Evolutionary conservation across 768 basidiomycete species (phyloP).

Genomic region (Lepiota venenata): DNA sequence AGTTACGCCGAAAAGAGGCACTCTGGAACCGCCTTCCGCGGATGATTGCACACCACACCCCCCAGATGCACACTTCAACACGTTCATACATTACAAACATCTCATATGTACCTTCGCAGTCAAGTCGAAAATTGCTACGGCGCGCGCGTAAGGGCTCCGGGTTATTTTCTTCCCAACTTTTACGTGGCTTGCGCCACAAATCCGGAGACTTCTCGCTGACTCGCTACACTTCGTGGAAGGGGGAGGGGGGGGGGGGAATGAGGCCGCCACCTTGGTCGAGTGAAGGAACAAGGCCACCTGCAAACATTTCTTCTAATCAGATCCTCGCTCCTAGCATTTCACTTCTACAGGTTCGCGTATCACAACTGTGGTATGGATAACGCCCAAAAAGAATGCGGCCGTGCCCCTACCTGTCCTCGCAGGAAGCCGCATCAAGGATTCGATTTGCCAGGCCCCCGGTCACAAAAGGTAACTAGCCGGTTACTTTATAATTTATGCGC

Average conservation of each 20-base stretch:
- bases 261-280: slow-evolving; percentile 27
- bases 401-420: slow-evolving; percentile 6
- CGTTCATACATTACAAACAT: slow-evolving; percentile 31
- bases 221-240: slow-evolving; percentile 19
- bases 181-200: slow-evolving; percentile 46
- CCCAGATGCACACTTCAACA: slow-evolving; percentile 27
- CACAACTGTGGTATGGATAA: not conserved
- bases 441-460: slow-evolving; percentile 3
- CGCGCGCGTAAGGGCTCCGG: slow-evolving; percentile 22
- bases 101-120: slow-evolving; percentile 21
- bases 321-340: slow-evolving; percentile 17
- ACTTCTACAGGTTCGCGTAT: slow-evolving; percentile 16
- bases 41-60: slow-evolving; percentile 37
- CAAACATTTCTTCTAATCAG: slow-evolving; percentile 24
- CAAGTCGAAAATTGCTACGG: slow-evolving; percentile 26
- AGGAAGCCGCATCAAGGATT: not conserved
- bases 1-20: slow-evolving; percentile 32
- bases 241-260: slow-evolving; percentile 22
- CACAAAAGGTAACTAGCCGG: slow-evolving; percentile 22
- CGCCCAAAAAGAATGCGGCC: slow-evolving; percentile 15
- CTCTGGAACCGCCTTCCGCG: slow-evolving; percentile 41
- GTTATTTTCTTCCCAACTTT: slow-evolving; percentile 17
- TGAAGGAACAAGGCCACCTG: slow-evolving; percentile 9
- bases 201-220: slow-evolving; percentile 31
- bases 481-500: slow-evolving; percentile 19